Conservation (phyloP, 2,329 filamentous ascomycete genomes). For the Diaporthe eres region DNA sequence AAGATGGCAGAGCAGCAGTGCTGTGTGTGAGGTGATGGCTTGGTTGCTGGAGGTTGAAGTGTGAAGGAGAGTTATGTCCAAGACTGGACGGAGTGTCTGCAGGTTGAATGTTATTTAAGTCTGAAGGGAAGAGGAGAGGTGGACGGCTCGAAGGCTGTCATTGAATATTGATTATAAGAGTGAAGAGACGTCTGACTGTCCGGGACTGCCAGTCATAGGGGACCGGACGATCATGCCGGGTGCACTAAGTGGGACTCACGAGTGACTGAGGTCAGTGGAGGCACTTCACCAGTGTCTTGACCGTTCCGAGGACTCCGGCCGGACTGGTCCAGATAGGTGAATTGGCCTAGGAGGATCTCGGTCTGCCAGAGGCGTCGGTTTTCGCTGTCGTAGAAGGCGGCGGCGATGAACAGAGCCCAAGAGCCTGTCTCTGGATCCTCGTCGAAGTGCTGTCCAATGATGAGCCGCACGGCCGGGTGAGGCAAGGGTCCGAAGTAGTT, state of each 20-base stretch:
- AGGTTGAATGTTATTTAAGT: constrained; percentile 1
- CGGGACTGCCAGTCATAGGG: background rate
- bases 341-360: constrained; percentile 49
- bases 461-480: constrained; percentile 45
- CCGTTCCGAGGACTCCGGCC: background rate
- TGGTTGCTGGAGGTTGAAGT: background rate
- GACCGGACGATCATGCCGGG: background rate
- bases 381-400: constrained; percentile 51
- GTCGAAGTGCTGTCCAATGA: constrained; percentile 48
- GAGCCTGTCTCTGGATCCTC: constrained; percentile 44
- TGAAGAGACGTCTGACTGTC: constrained; percentile 5
- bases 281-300: background rate
- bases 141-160: background rate
- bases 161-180: background rate
- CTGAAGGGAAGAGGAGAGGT: background rate
- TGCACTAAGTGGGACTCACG: constrained; percentile 1
- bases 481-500: constrained; percentile 16
- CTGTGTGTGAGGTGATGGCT: background rate
- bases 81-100: background rate
- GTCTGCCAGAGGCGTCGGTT: constrained; percentile 51
- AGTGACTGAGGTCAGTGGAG: constrained; percentile 1
- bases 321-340: constrained; percentile 35
- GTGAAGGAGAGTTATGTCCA: background rate
- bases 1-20: background rate
- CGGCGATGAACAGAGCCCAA: constrained; percentile 52